These are phyloP conservation scores for Coemansia sp. DNA, from an alignment of 192 early-diverging fungal species.

Conservation along the genomic window DNA sequence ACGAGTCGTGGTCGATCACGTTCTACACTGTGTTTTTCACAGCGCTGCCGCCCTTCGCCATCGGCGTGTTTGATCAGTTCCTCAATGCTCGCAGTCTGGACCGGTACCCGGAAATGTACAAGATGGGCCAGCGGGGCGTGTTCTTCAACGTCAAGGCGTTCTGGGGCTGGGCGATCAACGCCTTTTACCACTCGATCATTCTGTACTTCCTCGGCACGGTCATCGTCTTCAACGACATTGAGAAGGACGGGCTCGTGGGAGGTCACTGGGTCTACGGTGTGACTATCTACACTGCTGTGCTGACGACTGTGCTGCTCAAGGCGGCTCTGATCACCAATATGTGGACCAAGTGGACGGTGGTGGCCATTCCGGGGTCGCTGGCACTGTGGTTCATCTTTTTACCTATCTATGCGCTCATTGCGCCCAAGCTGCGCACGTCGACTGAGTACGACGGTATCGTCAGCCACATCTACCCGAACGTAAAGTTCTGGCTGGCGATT, in stretches of 20 bases:
- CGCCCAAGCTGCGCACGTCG: conserved; percentile 66
- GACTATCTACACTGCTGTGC: conserved; percentile 67
- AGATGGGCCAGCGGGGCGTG: conserved; percentile 66
- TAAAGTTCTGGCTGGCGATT: conserved; percentile 86
- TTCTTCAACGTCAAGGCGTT: conserved; percentile 73
- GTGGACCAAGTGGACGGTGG: conserved; percentile 94
- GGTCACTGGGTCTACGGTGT: conserved; percentile 63
- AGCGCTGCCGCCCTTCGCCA: conserved; percentile 72
- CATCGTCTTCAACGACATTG: conserved; percentile 58
- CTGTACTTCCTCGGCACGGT: conserved; percentile 58
- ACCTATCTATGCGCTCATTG: conserved; percentile 80
- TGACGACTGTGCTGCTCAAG: conserved; percentile 89
- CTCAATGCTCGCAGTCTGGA: conserved; percentile 68
- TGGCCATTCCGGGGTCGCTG: conserved; percentile 91
- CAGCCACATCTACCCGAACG: conserved; percentile 64
- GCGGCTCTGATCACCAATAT: conserved; percentile 86
- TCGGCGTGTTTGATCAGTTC: conserved; percentile 82
- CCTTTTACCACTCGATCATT: conserved; percentile 68
- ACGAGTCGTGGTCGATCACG: conserved; percentile 84
- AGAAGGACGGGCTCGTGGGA: conserved; percentile 58
- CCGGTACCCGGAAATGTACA: conserved; percentile 85
- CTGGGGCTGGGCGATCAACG: conserved; percentile 73
- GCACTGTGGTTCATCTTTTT: conserved; percentile 86
- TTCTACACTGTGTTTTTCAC: conserved; percentile 89
- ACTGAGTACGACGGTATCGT: conserved; percentile 78